Evolutionary conservation across 1,139 yeast species (phyloP).

Genomic region (Nadsonia starkeyi-henricii): DNA sequence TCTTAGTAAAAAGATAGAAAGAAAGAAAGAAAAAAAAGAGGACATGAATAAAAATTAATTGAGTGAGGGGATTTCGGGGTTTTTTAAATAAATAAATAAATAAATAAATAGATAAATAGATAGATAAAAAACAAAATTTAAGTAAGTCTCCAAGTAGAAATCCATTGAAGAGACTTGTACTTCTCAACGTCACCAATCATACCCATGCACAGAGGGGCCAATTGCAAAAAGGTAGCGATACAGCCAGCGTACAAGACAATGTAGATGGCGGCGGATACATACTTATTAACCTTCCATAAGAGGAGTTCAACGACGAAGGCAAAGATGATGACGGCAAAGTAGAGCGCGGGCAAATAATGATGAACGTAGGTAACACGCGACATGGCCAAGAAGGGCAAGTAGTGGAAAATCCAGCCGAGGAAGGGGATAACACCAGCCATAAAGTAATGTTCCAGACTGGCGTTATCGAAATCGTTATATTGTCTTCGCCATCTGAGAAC

Average conservation of each 20-base stretch:
- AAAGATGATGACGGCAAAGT: constrained; percentile 80
- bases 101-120: neutral
- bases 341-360: constrained; percentile 91
- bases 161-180: constrained; percentile 60
- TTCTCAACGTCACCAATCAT: constrained; percentile 68
- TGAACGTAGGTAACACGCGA: constrained; percentile 96
- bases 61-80: no score
- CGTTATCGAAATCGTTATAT: constrained; percentile 45
- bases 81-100: no score
- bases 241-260: constrained; percentile 38
- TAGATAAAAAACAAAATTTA: neutral
- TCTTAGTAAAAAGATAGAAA: no score
- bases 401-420: constrained; percentile 92
- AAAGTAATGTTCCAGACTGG: constrained; percentile 29
- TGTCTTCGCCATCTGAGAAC: constrained; percentile 93
- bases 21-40: no score
- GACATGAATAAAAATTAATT: no score
- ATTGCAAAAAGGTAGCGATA: constrained; percentile 54
- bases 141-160: constrained; percentile 56
- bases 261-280: constrained; percentile 20
- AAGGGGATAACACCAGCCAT: constrained; percentile 86
- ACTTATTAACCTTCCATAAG: constrained; percentile 27
- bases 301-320: constrained; percentile 60
- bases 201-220: constrained; percentile 75
- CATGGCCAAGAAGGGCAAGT: constrained; percentile 81